phyloP scores from a whole-genome alignment of 83 land plant genomes.

The Picea abies region DNA sequence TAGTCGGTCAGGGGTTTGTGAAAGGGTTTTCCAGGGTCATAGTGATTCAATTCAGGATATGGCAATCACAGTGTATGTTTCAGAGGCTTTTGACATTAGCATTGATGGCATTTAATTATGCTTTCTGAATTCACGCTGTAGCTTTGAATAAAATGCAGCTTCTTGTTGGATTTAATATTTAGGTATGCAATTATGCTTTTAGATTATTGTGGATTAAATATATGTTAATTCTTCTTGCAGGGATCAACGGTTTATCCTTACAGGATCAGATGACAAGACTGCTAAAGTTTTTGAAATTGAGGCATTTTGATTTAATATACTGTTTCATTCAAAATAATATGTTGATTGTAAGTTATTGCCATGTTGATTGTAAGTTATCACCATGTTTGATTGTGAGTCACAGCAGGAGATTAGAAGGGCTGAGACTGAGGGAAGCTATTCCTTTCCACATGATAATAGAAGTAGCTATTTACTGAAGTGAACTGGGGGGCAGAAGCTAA shows the following conservation, averaged over 20 bases:
- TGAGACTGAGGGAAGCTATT: not conserved
- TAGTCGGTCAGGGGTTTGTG: constrained; percentile 50
- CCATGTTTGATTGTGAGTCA: not conserved
- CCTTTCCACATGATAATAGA: not conserved
- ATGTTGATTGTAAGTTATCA: not conserved
- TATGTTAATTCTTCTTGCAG: not conserved
- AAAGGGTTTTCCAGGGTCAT: constrained; percentile 58
- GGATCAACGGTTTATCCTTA: constrained; percentile 39
- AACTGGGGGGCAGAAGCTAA: not conserved
- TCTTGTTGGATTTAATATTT: not conserved
- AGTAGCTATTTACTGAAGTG: not conserved
- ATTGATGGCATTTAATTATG: not conserved
- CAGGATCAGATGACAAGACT: constrained; percentile 50
- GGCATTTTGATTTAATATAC: constrained; percentile 21
- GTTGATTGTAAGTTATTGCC: constrained; percentile 1
- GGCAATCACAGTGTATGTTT: constrained; percentile 34
- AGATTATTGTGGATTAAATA: not conserved
- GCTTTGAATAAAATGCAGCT: not conserved
- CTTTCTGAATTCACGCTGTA: not conserved
- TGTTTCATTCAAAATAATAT: not conserved
- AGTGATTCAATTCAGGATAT: constrained; percentile 44
- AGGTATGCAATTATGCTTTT: not conserved
- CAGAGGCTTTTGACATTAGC: not conserved
- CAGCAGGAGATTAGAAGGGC: not conserved
- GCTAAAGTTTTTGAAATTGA: constrained; percentile 64